These are phyloP conservation scores for Vaccinium myrtillus DNA, from an alignment of 148 eudicot species.

Conservation along the genomic window DNA sequence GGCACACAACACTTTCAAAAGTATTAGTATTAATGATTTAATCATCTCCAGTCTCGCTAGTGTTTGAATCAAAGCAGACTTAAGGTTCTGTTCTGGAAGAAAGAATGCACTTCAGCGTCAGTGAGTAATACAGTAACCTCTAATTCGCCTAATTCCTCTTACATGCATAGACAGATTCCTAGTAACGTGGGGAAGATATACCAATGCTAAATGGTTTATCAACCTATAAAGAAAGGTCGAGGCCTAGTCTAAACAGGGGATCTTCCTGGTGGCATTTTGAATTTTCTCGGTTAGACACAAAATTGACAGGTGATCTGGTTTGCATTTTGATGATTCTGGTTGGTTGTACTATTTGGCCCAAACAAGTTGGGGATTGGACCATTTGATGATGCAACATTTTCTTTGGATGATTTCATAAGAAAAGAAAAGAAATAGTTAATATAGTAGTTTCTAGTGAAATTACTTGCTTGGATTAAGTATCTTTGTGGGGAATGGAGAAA, in stretches of 20 bases:
- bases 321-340: not conserved
- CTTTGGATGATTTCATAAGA: too few species aligned
- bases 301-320: not conserved
- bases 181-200: not conserved
- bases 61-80: not conserved
- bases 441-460: too few species aligned
- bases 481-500: too few species aligned
- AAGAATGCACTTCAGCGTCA: not conserved
- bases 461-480: too few species aligned
- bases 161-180: not conserved
- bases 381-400: not conserved
- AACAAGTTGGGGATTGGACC: not conserved
- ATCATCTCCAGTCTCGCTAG: not conserved
- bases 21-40: not conserved
- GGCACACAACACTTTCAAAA: not conserved
- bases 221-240: not conserved
- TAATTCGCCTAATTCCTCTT: not conserved
- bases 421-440: too few species aligned
- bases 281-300: not conserved
- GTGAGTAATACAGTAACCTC: not conserved
- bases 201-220: not conserved
- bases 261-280: not conserved
- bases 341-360: not conserved
- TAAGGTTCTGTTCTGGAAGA: not conserved
- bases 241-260: not conserved